These are phyloP conservation scores for Astragalus membranaceus DNA, from an alignment of 306 rosid genomes.

Conservation along the genomic window DNA sequence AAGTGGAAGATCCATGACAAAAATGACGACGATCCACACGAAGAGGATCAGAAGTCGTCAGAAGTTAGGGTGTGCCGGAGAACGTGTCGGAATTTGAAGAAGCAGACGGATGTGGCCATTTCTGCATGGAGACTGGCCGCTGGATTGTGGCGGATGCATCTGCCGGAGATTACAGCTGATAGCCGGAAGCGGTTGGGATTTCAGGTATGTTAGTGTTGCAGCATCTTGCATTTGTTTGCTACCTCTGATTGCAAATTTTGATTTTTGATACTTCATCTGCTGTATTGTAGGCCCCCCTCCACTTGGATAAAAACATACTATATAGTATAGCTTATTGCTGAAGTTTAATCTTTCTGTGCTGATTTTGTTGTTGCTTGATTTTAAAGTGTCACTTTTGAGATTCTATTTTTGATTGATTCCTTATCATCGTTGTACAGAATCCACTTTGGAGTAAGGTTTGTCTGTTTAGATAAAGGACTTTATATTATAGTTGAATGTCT, in stretches of 20 bases:
- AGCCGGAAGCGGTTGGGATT: constrained; percentile 26
- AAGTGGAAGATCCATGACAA: constrained; percentile 63
- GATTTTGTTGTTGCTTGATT: constrained; percentile 21
- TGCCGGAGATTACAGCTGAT: constrained; percentile 41
- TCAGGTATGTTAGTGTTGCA: constrained; percentile 33
- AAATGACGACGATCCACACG: constrained; percentile 23
- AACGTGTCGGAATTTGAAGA: constrained; percentile 26
- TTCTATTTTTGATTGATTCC: constrained; percentile 3
- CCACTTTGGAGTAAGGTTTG: neutral
- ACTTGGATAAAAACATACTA: neutral
- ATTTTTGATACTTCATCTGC: constrained; percentile 18
- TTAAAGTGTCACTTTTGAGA: constrained; percentile 24
- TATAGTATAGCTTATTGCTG: neutral
- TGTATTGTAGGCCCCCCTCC: constrained; percentile 11
- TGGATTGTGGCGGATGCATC: constrained; percentile 76
- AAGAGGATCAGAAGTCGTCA: constrained; percentile 29
- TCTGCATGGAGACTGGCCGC: constrained; percentile 91
- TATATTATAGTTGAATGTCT: neutral
- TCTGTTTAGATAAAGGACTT: neutral
- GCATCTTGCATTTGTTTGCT: neutral
- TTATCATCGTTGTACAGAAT: constrained; percentile 10
- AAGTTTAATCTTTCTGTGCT: neutral
- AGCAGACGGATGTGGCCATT: constrained; percentile 25
- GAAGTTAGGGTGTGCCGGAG: constrained; percentile 27
- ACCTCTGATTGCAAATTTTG: neutral